Evolutionary conservation across 371 early-diverging fungal species (phyloP), one percentile per base, ranked within the genome.

Genomic region (Saksenaea vasiformis): DNA sequence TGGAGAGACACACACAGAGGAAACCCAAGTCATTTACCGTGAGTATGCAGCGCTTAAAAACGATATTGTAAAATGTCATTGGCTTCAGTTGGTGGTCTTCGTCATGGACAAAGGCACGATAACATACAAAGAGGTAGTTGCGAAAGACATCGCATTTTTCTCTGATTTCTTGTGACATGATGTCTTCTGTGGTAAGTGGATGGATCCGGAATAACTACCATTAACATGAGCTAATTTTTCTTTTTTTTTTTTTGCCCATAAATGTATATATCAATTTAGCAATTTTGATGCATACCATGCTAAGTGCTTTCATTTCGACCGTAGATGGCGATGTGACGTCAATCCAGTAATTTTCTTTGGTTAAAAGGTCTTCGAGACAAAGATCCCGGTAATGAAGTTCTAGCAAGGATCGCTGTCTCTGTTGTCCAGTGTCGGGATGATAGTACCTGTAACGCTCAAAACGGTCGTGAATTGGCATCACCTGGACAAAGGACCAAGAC

Each of bases 141-240:
- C 85, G 74, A 67, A 94, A 95, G 53, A 91, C 76, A 73, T 98
- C 97, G 71, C 92, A 93, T 65, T 98, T 96, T 73, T 95, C 96
- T 1, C 96, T 82, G 1, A 81, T 90, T 61, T 96, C 96, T 60
- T 95, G 88, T 24, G 88, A 87, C 73, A 91, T 76, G 51, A 96
- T 92, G 63, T 95, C 95, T 72, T 97, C 96, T n/a, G 85, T 85
- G 0, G 95, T 96, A 10, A 96, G 74, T 22, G 97, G 94, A 70
- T 96, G 88, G 17, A 88, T 82, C 27, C 82, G 70, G 61, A 86
- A 88, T 15, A 86, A 70, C 84, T 78, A 59, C 15, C 35, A 14
- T 8, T 22, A 13, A 31, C n/a, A 38, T 36, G 4, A 9, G 19
- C 15, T n/a, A 39, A 17, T 34, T 14, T 24, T 31, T 44, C 19